Evolutionary conservation across 2,329 filamentous ascomycete genomes (phyloP), one percentile per base, ranked within the genome.

Genomic region (Didymellaceae sp.): DNA sequence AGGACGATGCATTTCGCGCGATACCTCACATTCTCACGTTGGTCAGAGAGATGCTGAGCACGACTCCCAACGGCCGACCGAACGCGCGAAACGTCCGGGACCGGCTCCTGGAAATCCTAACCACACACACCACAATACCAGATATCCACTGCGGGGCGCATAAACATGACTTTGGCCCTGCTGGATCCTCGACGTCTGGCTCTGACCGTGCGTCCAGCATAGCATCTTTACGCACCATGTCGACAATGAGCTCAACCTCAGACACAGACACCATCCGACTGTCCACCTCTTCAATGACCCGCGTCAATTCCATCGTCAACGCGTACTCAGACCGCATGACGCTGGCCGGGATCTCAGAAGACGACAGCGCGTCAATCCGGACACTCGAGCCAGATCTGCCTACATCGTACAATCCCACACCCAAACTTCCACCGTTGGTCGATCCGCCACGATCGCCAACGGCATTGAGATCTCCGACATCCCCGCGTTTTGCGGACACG

Each of bases 31-130:
- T 80, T 6, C 44, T 80, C 25, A 58, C 62, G 5, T 50, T 80
- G n/a, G 57, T 78, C 20, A 67, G 72, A 28, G 65, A 56, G 14
- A 80, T 79, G 76, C 62, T 79, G 40, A 68, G 63, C 44, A 71
- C 65, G 47, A 73, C 74, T 7, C 75, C 77, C 0, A 62, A 58
- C 17, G 55, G 73, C 6, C 69, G 78, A 14, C 78, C 77, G 1
- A 67, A 66, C 2, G 76, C 76, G 6, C 58, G 68, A 11, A 70
- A 72, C 41, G 75, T 79, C 5, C 70, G 75, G 7, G 73, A 77
- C 43, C 66, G 67, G 17, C 46, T 74, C 6, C 57, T 68, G 2
- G 66, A 67, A 5, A 68, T 73, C 14, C 48, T 74, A 9, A 52
- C 62, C 20, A 61, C 64, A 14, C 57, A 66, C 22, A 69, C 70